phyloP scores from a whole-genome alignment of 2,329 filamentous ascomycete genomes.

The Acrocalymma vagum region DNA sequence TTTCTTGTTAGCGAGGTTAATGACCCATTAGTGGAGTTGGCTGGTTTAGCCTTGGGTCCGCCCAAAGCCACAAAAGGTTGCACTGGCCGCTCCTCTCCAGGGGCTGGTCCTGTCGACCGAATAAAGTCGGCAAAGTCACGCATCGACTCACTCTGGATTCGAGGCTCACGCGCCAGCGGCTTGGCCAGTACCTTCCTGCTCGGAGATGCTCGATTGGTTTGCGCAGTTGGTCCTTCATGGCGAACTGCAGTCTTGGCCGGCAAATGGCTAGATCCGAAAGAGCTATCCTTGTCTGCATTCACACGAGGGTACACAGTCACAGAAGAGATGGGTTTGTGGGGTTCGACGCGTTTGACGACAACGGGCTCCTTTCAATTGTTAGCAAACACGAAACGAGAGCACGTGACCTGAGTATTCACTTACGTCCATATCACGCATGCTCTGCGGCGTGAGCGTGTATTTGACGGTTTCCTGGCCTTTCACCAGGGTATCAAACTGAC shows the following conservation, averaged over 20 bases:
- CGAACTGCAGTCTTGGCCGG: slow-evolving; percentile 32
- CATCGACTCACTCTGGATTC: slow-evolving; percentile 74
- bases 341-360: slow-evolving; percentile 26
- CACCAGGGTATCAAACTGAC: slow-evolving; percentile 58
- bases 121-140: slow-evolving; percentile 91
- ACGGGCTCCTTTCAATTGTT: slow-evolving; percentile 28
- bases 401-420: slow-evolving; percentile 28
- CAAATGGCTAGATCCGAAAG: slow-evolving; percentile 35
- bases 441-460: slow-evolving; percentile 59
- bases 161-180: slow-evolving; percentile 72
- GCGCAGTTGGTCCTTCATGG: slow-evolving; percentile 25
- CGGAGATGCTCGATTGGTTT: slow-evolving; percentile 30
- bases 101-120: slow-evolving; percentile 75
- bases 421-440: slow-evolving; percentile 54
- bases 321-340: slow-evolving; percentile 26
- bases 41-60: slow-evolving; percentile 21
- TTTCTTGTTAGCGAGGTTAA: slow-evolving; percentile 39
- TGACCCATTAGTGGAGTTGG: slow-evolving; percentile 28
- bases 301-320: slow-evolving; percentile 43
- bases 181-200: slow-evolving; percentile 36
- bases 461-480: slow-evolving; percentile 59
- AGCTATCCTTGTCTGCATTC: slow-evolving; percentile 35
- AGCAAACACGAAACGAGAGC: slow-evolving; percentile 3
- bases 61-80: slow-evolving; percentile 44
- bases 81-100: slow-evolving; percentile 38